Percentiles rank a stretch among this genome's conserved stretches.
These are phyloP conservation scores for Penicillium sp. DNA, from an alignment of 2,329 filamentous ascomycete genomes.

Conservation along the genomic window DNA sequence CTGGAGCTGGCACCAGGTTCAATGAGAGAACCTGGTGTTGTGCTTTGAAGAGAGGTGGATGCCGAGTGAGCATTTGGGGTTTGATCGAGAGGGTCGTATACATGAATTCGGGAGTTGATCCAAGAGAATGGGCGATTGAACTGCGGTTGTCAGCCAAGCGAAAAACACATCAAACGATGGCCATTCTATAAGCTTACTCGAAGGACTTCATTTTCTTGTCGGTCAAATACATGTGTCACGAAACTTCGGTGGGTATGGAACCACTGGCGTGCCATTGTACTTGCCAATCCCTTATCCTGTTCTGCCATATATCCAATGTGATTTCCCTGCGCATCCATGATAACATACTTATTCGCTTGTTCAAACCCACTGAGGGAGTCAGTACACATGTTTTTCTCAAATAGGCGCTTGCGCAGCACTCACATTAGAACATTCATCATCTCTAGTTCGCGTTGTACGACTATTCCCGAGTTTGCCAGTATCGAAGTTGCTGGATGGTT, in stretches of 20 bases:
- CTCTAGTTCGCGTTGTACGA: constrained; percentile 63
- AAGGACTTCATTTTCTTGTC: constrained; percentile 59
- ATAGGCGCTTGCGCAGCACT: constrained; percentile 16
- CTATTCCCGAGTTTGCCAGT: constrained; percentile 60
- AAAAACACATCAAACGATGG: background rate
- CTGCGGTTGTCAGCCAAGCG: constrained; percentile 25
- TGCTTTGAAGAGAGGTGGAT: constrained; percentile 48
- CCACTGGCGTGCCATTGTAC: constrained; percentile 58
- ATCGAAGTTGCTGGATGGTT: constrained; percentile 59
- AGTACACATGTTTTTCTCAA: background rate
- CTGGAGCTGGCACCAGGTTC: constrained; percentile 43
- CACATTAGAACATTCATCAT: constrained; percentile 64
- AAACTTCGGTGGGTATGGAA: constrained; percentile 64
- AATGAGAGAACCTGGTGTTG: constrained; percentile 44
- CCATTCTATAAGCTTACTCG: constrained; percentile 36
- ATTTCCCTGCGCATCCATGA: constrained; percentile 63
- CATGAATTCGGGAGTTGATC: constrained; percentile 60
- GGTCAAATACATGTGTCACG: constrained; percentile 65
- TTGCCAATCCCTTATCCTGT: constrained; percentile 59
- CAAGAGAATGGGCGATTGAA: constrained; percentile 65
- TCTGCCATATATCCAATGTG: constrained; percentile 66
- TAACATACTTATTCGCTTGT: constrained; percentile 65
- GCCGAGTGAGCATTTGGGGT: constrained; percentile 35
- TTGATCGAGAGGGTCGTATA: constrained; percentile 54
- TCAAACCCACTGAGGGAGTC: constrained; percentile 55